Evolutionary conservation across 2,329 filamentous ascomycete genomes (phyloP).

Genomic region (Ambrosiella cleistominuta): DNA sequence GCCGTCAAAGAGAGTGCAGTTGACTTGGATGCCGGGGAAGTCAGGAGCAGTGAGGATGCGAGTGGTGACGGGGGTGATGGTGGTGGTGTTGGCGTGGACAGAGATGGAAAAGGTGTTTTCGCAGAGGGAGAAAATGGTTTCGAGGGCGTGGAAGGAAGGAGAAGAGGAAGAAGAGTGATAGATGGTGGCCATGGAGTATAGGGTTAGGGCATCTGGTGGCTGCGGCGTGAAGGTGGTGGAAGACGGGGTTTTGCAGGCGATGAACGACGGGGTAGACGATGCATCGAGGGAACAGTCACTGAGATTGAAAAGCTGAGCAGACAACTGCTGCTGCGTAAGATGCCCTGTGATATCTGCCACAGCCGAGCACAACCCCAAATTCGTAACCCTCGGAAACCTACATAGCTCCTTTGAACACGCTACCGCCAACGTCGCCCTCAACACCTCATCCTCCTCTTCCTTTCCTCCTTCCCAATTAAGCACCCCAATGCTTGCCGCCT

Average conservation of each 20-base stretch:
- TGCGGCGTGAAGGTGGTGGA: conserved; percentile 15
- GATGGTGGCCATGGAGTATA: conserved; percentile 18
- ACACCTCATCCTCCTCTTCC: background rate
- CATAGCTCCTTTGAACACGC: conserved; percentile 14
- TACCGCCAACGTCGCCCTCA: background rate
- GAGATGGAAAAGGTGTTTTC: conserved; percentile 16
- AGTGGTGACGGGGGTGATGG: background rate
- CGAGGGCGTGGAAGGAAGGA: conserved; percentile 14
- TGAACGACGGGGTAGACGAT: background rate
- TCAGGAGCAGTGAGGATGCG: background rate
- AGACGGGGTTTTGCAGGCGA: conserved; percentile 13
- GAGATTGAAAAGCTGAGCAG: background rate
- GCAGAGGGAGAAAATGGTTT: conserved; percentile 19
- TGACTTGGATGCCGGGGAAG: conserved; percentile 7
- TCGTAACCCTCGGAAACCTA: conserved; percentile 14
- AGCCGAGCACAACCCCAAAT: conserved; percentile 16
- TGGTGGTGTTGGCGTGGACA: background rate
- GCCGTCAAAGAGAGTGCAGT: conserved; percentile 1
- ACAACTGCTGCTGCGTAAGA: background rate
- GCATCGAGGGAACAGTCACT: background rate
- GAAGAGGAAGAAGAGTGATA: conserved; percentile 10
- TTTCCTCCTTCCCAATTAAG: background rate
- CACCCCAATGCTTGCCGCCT: background rate
- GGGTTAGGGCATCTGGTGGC: conserved; percentile 11
- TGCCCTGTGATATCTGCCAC: conserved; percentile 16